Conservation (phyloP, 2,329 filamentous ascomycete species). For the Fusarium secorum region DNA sequence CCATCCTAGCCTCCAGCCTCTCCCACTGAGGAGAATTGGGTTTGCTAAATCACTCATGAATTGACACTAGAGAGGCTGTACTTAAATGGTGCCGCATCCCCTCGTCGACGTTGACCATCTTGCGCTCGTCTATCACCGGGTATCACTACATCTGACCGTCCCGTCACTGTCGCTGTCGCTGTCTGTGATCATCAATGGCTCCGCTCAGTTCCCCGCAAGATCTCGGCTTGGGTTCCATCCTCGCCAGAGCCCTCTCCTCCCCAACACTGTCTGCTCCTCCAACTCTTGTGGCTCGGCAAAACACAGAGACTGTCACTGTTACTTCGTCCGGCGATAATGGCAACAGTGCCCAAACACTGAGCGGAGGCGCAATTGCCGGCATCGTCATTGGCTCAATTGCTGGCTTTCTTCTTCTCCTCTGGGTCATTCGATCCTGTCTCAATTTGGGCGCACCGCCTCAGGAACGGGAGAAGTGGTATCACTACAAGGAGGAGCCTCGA, state of each 20-base stretch:
- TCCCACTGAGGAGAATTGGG: not conserved
- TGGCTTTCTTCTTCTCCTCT: slow-evolving; percentile 51
- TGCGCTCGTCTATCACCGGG: not conserved
- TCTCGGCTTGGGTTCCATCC: slow-evolving; percentile 20
- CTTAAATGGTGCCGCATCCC: slow-evolving; percentile 1
- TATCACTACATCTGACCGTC: not conserved
- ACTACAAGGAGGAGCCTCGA: slow-evolving; percentile 39
- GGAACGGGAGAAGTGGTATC: slow-evolving; percentile 46
- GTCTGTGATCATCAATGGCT: slow-evolving; percentile 18
- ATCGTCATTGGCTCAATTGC: slow-evolving; percentile 22
- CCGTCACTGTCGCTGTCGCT: not conserved
- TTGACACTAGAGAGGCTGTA: not conserved
- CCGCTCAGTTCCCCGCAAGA: slow-evolving; percentile 23
- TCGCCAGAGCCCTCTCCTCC: slow-evolving; percentile 24
- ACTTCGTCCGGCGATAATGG: slow-evolving; percentile 29
- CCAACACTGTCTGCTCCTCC: slow-evolving; percentile 16
- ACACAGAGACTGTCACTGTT: slow-evolving; percentile 45
- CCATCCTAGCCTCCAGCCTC: not conserved
- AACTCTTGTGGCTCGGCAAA: slow-evolving; percentile 33
- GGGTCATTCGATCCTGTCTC: slow-evolving; percentile 56
- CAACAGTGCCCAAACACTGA: slow-evolving; percentile 41
- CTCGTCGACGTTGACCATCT: not conserved
- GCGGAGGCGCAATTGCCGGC: slow-evolving; percentile 54
- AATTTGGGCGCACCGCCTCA: slow-evolving; percentile 51
- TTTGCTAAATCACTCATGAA: not conserved